Base-by-base conservation (phyloP, 768 basidiomycete species). In the Suillus subluteus region DNA sequence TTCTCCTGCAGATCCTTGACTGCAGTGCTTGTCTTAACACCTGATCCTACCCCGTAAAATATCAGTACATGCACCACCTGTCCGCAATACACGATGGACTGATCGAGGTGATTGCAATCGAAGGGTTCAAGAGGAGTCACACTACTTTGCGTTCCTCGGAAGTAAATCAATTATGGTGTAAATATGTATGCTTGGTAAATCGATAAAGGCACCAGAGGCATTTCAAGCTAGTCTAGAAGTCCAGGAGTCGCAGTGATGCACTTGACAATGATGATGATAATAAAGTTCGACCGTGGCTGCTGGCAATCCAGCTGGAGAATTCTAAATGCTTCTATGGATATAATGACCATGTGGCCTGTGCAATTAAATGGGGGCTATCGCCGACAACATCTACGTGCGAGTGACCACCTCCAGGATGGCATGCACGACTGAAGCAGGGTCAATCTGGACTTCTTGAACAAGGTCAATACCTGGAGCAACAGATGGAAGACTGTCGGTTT, bases 351-450 rank as follows among this genome's bases (percentile, higher is more conserved):
- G 15, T 16, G n/a, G 8, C 38, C 1, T n/a, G 32, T 8, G 16
- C 6, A 15, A 55, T 38, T 23, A 15, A 26, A 54, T 30, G 52
- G 7, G 16, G 6, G 16, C 7, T 23, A 23, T 40, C 23, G 37
- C 37, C 7, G 13, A 38, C 3, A 52, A 12, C 35, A 11, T 30
- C 26, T 61, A 61, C 18, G 40, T 30, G 18, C 41, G 26, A 43
- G 18, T 4, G 16, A 18, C 58, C 58, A 61, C 40, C 30, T 61
- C 26, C 18, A 21, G 76, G 38, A 87, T 80, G 13, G 77, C 73
- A 30, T 78, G 74, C 18, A 81, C 73, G n/a, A 87, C 73, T 18
- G 82, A 80, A n/a, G 76, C 63, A 9, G 75, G 76, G 65, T 86
- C 80, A 40, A 87, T 74, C 7, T 73, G 69, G 55, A 84, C 73